Evolutionary conservation across 2,329 filamentous ascomycete genomes (phyloP), one percentile per base, ranked within the genome.

Genomic region (Esteya vermicola): DNA sequence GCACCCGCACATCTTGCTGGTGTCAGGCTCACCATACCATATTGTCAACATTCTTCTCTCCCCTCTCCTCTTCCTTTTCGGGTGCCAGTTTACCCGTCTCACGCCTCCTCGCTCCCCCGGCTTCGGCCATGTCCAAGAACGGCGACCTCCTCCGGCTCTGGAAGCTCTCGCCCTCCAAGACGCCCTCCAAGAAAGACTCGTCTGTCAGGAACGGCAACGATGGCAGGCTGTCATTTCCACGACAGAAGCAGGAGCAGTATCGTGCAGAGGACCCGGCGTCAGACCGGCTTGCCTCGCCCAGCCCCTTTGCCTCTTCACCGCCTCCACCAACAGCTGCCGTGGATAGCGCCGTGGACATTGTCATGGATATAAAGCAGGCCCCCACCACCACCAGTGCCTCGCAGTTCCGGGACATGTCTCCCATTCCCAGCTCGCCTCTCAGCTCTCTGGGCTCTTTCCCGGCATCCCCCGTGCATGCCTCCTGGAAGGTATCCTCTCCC

Each of bases 381-480:
- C n/a, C n/a, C n/a, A n/a, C n/a, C n/a, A n/a, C n/a, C n/a, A n/a
- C n/a, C n/a, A n/a, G n/a, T n/a, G n/a, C n/a, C n/a, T n/a, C n/a
- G n/a, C n/a, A n/a, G n/a, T n/a, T n/a, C n/a, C n/a, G n/a, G n/a
- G n/a, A n/a, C 20, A 26, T 10, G 18, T 23, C 36, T 4, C 16
- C 36, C 3, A 12, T 28, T 3, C 19, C 22, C 10, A 14, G 7
- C 27, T 27, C 34, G 16, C 16, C n/a, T 9, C 25, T 12, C 36
- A 25, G 28, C 36, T 38, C 36, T n/a, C 27, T 23, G 14, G 36
- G 25, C 28, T 38, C 36, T 16, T 38, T 38, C 13, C 36, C 36
- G 9, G 9, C 27, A 4, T 38, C 36, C 4, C 36, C 36, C 20
- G 12, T 25, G 8, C 36, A 21, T 7, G 8, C 14, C 16, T 6